Conservation (phyloP, 495 filamentous ascomycete genomes). For the Recurvomyces mirabilis region DNA sequence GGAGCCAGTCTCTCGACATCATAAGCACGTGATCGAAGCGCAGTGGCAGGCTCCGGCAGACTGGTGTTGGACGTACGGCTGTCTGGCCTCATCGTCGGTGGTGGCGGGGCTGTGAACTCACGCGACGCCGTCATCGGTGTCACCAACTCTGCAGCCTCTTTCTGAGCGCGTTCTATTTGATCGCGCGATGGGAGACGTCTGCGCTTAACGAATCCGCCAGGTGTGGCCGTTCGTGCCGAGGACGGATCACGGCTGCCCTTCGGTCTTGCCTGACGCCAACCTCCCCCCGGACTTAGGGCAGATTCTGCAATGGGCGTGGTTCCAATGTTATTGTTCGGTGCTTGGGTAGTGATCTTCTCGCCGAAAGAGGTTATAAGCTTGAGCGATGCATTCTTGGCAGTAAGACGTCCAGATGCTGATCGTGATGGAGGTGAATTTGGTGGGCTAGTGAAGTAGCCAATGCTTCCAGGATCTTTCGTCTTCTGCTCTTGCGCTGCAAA, state of each 20-base stretch:
- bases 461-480: constrained; percentile 9
- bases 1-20: constrained; percentile 6
- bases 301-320: constrained; percentile 89
- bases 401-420: constrained; percentile 21
- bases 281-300: constrained; percentile 62
- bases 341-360: constrained; percentile 41
- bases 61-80: constrained; percentile 12
- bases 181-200: constrained; percentile 70
- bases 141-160: constrained; percentile 9
- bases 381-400: constrained; percentile 67
- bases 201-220: constrained; percentile 54
- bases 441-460: constrained; percentile 29
- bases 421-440: constrained; percentile 31
- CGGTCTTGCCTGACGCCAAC: constrained; percentile 36
- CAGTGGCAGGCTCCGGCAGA: constrained; percentile 14
- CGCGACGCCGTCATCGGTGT: constrained; percentile 12
- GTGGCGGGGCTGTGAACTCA: constrained; percentile 6
- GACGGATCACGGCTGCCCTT: constrained; percentile 40
- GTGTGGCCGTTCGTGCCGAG: constrained; percentile 61
- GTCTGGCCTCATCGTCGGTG: not conserved
- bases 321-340: constrained; percentile 51
- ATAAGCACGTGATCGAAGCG: constrained; percentile 4
- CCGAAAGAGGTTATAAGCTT: constrained; percentile 85
- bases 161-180: constrained; percentile 43
- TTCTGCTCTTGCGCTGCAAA: constrained; percentile 31